These are phyloP conservation scores for Yarrowia divulgata DNA, from an alignment of 805 yeast species.

Conservation along the genomic window DNA sequence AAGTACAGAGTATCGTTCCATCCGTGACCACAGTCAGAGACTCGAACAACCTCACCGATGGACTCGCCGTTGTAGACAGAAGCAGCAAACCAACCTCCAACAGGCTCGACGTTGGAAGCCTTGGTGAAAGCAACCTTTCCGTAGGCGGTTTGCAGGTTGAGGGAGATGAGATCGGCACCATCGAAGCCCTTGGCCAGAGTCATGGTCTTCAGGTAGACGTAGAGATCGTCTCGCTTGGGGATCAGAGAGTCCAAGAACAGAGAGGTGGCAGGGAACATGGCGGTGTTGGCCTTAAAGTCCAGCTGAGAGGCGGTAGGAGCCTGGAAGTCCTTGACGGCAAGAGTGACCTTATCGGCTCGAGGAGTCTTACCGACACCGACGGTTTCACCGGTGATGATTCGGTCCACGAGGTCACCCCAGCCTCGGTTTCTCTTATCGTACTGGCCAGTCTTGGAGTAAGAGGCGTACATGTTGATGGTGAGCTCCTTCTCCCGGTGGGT, in stretches of 20 bases:
- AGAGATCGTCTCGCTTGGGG: constrained; percentile 45
- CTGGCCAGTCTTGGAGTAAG: constrained; percentile 60
- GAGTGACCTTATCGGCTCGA: constrained; percentile 72
- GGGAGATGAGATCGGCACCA: constrained; percentile 54
- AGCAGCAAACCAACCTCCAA: constrained; percentile 69
- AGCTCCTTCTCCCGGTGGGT: constrained; percentile 73
- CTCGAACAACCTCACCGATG: constrained; percentile 72
- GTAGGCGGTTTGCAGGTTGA: constrained; percentile 62
- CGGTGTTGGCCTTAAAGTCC: constrained; percentile 53
- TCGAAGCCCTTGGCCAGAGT: constrained; percentile 41
- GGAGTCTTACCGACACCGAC: constrained; percentile 71
- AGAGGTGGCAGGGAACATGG: constrained; percentile 63
- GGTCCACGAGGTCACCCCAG: constrained; percentile 86
- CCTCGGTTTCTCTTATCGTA: constrained; percentile 64
- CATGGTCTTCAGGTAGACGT: constrained; percentile 44
- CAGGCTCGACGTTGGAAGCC: constrained; percentile 66
- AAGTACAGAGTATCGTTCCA: constrained; percentile 61
- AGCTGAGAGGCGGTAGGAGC: constrained; percentile 50
- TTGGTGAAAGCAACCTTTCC: constrained; percentile 64
- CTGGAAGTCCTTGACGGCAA: constrained; percentile 76
- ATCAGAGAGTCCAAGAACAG: constrained; percentile 44
- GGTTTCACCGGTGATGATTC: constrained; percentile 76
- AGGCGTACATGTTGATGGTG: constrained; percentile 72
- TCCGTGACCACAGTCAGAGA: constrained; percentile 61
- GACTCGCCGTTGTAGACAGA: constrained; percentile 75